phyloP scores from a whole-genome alignment of 2,329 filamentous ascomycete genomes.

The Pseudogymnoascus sp. region DNA sequence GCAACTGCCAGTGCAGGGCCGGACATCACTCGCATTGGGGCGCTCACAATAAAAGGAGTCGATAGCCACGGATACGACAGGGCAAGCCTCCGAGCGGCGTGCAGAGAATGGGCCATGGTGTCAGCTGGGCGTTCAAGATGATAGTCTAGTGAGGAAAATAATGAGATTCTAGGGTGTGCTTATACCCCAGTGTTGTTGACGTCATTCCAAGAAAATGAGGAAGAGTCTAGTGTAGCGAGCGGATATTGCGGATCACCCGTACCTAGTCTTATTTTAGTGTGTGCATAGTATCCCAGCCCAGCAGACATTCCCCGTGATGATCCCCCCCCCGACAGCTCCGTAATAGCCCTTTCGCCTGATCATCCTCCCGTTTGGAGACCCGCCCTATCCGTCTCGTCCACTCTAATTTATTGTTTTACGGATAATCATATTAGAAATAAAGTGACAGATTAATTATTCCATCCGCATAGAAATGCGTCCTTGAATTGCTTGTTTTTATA shows the following conservation, averaged over 20 bases:
- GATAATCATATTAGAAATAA: too few species aligned
- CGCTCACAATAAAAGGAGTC: slow-evolving; percentile 50
- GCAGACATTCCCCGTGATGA: too few species aligned
- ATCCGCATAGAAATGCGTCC: too few species aligned
- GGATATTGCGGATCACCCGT: not conserved
- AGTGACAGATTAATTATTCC: too few species aligned
- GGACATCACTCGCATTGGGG: slow-evolving; percentile 60
- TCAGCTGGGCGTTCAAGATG: not conserved
- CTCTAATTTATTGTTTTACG: too few species aligned
- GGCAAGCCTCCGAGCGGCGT: not conserved
- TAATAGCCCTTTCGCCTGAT: too few species aligned
- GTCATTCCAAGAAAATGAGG: not conserved
- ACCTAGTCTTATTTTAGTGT: too few species aligned
- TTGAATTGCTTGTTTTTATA: too few species aligned
- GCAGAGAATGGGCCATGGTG: slow-evolving; percentile 16
- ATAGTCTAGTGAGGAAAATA: not conserved
- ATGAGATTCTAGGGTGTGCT: not conserved
- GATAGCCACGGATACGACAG: slow-evolving; percentile 48
- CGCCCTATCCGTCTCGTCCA: too few species aligned
- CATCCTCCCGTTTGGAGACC: too few species aligned
- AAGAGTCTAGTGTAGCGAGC: not conserved
- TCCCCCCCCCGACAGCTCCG: too few species aligned
- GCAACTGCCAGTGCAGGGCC: slow-evolving; percentile 47
- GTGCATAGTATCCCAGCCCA: too few species aligned
- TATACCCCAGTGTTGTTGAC: not conserved